phyloP scores from a whole-genome alignment of 805 yeast species.

The Metschnikowia cerradonensis region DNA sequence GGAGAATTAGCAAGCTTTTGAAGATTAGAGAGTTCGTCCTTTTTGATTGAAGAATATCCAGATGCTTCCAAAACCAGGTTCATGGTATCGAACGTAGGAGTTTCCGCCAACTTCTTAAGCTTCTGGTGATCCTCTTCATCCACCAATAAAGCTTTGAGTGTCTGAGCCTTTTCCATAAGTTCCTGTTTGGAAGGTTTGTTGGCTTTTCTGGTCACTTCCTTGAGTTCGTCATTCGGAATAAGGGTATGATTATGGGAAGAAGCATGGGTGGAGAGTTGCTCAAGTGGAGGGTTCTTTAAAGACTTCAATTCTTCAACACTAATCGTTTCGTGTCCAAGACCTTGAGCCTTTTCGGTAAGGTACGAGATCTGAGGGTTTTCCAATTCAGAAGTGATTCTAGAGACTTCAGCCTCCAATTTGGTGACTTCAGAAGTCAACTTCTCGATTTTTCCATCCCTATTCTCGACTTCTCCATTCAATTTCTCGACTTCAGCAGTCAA shows the following conservation, averaged over 20 bases:
- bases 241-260: conserved; percentile 1
- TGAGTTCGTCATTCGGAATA: conserved; percentile 1
- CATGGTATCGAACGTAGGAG: conserved; percentile 25
- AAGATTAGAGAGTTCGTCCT: conserved; percentile 15
- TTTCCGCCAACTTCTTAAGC: conserved; percentile 25
- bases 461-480: neutral
- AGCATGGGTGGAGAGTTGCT: conserved; percentile 7
- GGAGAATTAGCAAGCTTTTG: conserved; percentile 31
- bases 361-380: neutral
- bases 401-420: neutral
- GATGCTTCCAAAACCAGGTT: conserved; percentile 11
- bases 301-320: conserved; percentile 5
- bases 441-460: neutral
- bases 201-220: conserved; percentile 7
- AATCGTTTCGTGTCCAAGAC: conserved; percentile 4
- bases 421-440: neutral
- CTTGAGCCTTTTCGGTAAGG: conserved; percentile 6
- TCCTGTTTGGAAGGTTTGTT: conserved; percentile 16
- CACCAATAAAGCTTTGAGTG: conserved; percentile 2
- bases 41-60: conserved; percentile 11
- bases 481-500: neutral
- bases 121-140: conserved; percentile 1
- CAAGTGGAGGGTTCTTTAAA: conserved; percentile 16
- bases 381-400: neutral
- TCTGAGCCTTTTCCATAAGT: conserved; percentile 6